Evolutionary conservation across 2,329 filamentous ascomycete genomes (phyloP), one percentile per base, ranked within the genome.

Genomic region (Parastagonospora avenae): DNA sequence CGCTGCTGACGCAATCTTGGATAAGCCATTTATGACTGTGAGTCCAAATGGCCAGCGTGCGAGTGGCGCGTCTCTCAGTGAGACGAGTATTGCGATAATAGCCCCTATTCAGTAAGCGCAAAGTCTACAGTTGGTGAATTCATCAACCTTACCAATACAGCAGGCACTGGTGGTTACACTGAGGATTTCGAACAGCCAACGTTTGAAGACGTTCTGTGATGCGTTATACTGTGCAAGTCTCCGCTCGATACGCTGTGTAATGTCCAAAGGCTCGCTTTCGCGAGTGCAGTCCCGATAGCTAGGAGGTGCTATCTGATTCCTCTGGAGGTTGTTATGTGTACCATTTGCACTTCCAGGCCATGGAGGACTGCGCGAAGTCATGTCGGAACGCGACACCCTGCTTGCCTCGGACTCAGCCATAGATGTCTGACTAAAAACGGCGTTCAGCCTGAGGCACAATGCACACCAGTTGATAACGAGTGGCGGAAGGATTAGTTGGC

Each of bases 41-140:
- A 63, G 46, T 15, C 40, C 61, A 27, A 71, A 54, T 1, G 68
- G 66, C 67, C 71, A 73, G n/a, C 70, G 52, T 1, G 64, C 62
- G 35, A 74, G 53, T 2, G 49, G 43, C 24, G 64, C 51, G 11
- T 67, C 57, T 44, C 72, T 55, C 27, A 66, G 67, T 4, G 50
- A 42, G 5, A 61, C 35, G 19, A 76, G 55, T 14, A 74, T 60
- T 3, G 52, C 60, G 24, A 75, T 55, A 9, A 76, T 75, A 6
- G 63, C 61, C 10, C 40, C 49, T 56, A n/a, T n/a, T n/a, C n/a
- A n/a, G n/a, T n/a, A n/a, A n/a, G n/a, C n/a, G n/a, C n/a, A n/a
- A n/a, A n/a, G n/a, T n/a, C n/a, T n/a, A n/a, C n/a, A n/a, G n/a
- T n/a, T n/a, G n/a, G n/a, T n/a, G n/a, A n/a, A n/a, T n/a, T n/a